Evolutionary conservation across 1,284 basidiomycete species (phyloP), one percentile per base, ranked within the genome.

Genomic region (Malassezia yamatoensis): DNA sequence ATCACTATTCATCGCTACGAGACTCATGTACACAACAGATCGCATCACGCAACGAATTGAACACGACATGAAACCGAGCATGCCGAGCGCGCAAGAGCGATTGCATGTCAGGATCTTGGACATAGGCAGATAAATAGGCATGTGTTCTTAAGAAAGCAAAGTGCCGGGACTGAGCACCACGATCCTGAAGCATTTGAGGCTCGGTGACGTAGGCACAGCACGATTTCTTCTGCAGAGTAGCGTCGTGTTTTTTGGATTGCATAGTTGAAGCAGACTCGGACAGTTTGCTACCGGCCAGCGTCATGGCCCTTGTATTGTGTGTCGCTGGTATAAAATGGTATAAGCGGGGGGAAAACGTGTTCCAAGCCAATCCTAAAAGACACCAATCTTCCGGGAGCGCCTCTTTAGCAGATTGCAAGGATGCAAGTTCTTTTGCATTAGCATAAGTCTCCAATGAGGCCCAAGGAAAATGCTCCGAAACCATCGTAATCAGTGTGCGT

Each of bases 281-380:
- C 24, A 29, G 7, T 3, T 29, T 29, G 24, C 24, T 29, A 29
- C 24, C 24, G 24, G 24, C 24, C 7, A 29, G 24, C 24, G 24
- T 29, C 24, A 29, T 29, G 7, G 24, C 24, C 7, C 24, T 29
- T 29, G 24, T 7, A 29, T 29, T 29, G 4, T 29, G 24, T 29
- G 24, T 29, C 24, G 24, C 24, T 3, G 24, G 24, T 29, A 29
- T 29, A 7, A 29, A 29, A 29, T 29, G 24, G 24, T 29, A 29
- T 29, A 29, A 29, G 24, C 24, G 24, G 13, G 48, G n/a, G 21
- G n/a, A 15, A 33, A 12, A 33, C 1, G 52, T 33, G 32, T 49
- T 85, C 93, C 93, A 98, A 61, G 89, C 87, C 83, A 91, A 87
- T 3, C 94, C 94, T 33, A 91, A 82, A 59, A 96, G 76, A 65